phyloP scores from a whole-genome alignment of 495 filamentous ascomycete genomes.

The Hypoxylon fragiforme region DNA sequence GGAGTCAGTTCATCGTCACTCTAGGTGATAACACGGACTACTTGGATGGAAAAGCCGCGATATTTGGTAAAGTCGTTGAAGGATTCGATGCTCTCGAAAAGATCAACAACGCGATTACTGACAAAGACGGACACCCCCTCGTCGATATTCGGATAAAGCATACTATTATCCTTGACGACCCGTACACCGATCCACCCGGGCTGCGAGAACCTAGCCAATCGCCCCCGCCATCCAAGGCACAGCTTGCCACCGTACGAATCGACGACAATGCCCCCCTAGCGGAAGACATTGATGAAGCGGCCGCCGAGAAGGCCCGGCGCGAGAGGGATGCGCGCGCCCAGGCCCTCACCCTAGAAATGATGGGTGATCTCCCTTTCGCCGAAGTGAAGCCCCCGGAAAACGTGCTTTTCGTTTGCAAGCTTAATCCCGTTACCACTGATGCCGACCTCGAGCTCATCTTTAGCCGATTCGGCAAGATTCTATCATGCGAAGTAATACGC shows the following conservation, averaged over 20 bases:
- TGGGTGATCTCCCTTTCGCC: constrained; percentile 95
- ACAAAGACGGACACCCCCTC: constrained; percentile 79
- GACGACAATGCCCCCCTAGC: constrained; percentile 81
- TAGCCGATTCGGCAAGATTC: constrained; percentile 91
- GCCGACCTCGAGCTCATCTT: constrained; percentile 95
- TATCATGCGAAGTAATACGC: constrained; percentile 95
- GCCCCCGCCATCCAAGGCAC: constrained; percentile 79
- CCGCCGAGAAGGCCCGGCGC: constrained; percentile 79
- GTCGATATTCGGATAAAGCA: constrained; percentile 92
- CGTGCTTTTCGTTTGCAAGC: constrained; percentile 95
- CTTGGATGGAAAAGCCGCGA: constrained; percentile 86
- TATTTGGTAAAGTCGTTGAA: constrained; percentile 93
- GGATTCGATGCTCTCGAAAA: constrained; percentile 91
- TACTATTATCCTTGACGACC: constrained; percentile 86
- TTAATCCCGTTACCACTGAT: constrained; percentile 94
- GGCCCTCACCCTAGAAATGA: constrained; percentile 94
- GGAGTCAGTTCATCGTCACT: constrained; percentile 89
- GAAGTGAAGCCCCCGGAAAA: constrained; percentile 98
- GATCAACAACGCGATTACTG: constrained; percentile 86
- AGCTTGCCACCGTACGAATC: constrained; percentile 88
- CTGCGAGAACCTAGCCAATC: constrained; percentile 75
- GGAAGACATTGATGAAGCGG: constrained; percentile 66
- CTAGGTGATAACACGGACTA: constrained; percentile 85
- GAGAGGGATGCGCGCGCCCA: constrained; percentile 94
- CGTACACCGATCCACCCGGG: constrained; percentile 76